A percentile compares a stretch with the other conserved stretches of the same genome.
Conservation (phyloP, 176 grass and related monocot species). For the Aegilops bicornis region DNA sequence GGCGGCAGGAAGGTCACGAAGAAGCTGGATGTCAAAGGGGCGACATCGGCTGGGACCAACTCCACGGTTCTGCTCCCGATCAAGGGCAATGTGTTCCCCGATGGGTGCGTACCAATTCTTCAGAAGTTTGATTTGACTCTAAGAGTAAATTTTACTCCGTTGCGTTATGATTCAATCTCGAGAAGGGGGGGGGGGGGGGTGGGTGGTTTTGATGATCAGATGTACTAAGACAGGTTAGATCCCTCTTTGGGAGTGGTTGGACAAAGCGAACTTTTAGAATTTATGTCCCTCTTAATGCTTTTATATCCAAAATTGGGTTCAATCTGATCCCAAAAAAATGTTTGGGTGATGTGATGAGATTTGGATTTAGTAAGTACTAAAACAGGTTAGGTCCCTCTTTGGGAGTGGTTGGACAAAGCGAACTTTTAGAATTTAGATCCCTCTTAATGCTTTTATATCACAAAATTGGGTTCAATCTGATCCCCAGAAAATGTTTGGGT, state of each 20-base stretch:
- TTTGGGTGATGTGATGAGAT: background rate
- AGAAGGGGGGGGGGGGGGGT: background rate
- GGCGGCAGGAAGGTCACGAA: constrained; percentile 6
- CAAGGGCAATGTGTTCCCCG: constrained; percentile 90
- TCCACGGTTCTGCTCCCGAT: constrained; percentile 70
- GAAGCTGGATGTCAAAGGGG: constrained; percentile 30
- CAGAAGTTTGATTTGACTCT: background rate
- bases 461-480: background rate
- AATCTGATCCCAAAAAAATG: background rate
- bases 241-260: background rate
- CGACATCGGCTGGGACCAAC: constrained; percentile 26
- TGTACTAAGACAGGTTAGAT: background rate
- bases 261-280: background rate
- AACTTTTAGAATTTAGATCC: background rate
- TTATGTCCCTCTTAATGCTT: background rate
- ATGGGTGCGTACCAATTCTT: constrained; percentile 56
- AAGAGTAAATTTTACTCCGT: background rate
- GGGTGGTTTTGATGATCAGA: background rate
- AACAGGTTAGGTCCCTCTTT: background rate
- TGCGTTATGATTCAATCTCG: background rate
- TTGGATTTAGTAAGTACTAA: constrained; percentile 23
- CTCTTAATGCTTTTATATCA: constrained; percentile 1
- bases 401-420: background rate
- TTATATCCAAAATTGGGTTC: background rate
- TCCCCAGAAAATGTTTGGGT: background rate